Base-by-base conservation (phyloP, 352 stramenopile genomes). In the Plasmopara halstedii region DNA sequence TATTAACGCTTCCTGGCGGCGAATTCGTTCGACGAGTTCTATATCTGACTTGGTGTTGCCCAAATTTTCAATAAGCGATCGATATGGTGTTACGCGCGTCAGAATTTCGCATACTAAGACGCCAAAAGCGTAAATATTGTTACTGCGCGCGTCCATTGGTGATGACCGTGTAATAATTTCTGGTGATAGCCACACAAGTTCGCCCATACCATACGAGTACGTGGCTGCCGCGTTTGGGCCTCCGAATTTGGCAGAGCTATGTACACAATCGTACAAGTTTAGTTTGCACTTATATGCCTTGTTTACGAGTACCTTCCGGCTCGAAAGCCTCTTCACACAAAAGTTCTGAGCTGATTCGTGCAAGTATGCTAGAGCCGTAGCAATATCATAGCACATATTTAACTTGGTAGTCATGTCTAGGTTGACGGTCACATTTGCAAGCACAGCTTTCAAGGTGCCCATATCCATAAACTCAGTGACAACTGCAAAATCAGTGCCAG, bases 401-500 rank as follows among this genome's bases (percentile, higher is more conserved):
- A 88, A 33, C 37, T 86, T 82, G 11, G 48, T 67, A 15, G 57
- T 49, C 21, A 83, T 58, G 40, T 75, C 64, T 15, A 91, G 43
- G 10, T 86, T 63, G 13, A 76, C 42, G 18, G 86, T 63, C 0
- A 56, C 48, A 37, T 85, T 79, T 17, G 65, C 47, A 13, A 88
- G 67, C 45, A 91, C 53, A 1, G 64, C 62, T 42, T 67, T 70
- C 17, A 90, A 37, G 33, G 76, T 85, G 38, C 73, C 71, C 48
- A 84, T 85, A 29, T 80, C 69, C 67, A 86, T 72, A 46, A 80
- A 91, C 56, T 91, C 76, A 3, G 72, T 70, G 21, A 91, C 66
- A 14, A 85, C 62, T 5, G 70, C 66, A 29, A 88, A 88, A 53
- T 91, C 79, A n/a, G 74, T 86, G 11, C 77, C 76, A 19, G 70